Conservation (phyloP, 2,329 filamentous ascomycete genomes). For the Arthrobotrys sphaeroides region DNA sequence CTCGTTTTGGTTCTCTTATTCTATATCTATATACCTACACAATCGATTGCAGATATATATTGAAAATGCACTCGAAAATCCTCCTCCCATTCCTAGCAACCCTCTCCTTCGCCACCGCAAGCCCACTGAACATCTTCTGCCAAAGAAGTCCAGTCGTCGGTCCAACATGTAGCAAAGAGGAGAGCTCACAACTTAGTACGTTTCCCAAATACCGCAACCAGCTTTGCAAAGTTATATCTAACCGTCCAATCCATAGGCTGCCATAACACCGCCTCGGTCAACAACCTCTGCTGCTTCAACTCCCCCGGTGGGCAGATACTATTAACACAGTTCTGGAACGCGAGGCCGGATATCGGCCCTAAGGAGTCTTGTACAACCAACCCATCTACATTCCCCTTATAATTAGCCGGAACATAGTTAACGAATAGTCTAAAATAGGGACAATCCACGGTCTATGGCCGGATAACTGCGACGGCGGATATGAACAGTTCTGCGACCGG, state of each 20-base stretch:
- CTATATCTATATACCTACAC: background rate
- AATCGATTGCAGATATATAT: background rate
- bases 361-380: slow-evolving; percentile 74
- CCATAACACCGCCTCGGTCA: slow-evolving; percentile 69
- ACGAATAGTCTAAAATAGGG: slow-evolving; percentile 19
- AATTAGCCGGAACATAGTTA: background rate
- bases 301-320: slow-evolving; percentile 75
- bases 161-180: slow-evolving; percentile 35
- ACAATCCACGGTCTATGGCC: slow-evolving; percentile 63
- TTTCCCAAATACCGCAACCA: background rate
- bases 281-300: slow-evolving; percentile 78
- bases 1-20: background rate
- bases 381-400: background rate
- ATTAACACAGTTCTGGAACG: slow-evolving; percentile 82
- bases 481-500: slow-evolving; percentile 70
- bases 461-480: slow-evolving; percentile 73
- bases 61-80: slow-evolving; percentile 31
- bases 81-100: slow-evolving; percentile 17
- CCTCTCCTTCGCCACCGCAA: slow-evolving; percentile 15
- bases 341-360: slow-evolving; percentile 72
- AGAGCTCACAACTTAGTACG: slow-evolving; percentile 46
- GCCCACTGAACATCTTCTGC: slow-evolving; percentile 37
- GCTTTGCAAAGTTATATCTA: no score
- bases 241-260: slow-evolving; percentile 63
- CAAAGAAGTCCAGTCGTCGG: slow-evolving; percentile 17